Percentiles rank a stretch among this genome's conserved stretches.
These are phyloP conservation scores for Grifola frondosa DNA, from an alignment of 1,284 basidiomycete species.

Conservation along the genomic window DNA sequence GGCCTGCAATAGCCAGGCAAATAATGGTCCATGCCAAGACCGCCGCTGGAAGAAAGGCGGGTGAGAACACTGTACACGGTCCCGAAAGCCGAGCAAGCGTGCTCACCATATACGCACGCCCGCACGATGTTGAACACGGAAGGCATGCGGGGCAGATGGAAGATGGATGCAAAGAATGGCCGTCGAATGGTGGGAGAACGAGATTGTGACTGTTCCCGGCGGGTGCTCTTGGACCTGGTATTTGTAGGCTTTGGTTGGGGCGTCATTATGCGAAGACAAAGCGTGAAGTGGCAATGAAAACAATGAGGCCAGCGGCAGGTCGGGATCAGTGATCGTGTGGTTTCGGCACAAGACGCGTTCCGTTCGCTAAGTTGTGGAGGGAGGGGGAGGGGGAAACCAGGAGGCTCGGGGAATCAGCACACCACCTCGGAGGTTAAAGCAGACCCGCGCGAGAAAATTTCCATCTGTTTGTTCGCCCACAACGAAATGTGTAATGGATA, in stretches of 20 bases:
- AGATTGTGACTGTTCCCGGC: conserved; percentile 28
- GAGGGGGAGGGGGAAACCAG: conserved; percentile 14
- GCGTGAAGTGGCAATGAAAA: conserved; percentile 22
- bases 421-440: conserved; percentile 9
- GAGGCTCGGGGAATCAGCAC: conserved; percentile 16
- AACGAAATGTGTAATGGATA: too few relatives aligned
- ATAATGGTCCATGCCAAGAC: conserved; percentile 72
- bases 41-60: conserved; percentile 40
- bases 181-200: conserved; percentile 23
- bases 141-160: conserved; percentile 40
- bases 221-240: conserved; percentile 25
- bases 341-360: conserved; percentile 2
- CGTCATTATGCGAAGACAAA: conserved; percentile 3
- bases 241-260: conserved; percentile 32
- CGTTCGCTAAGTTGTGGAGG: conserved; percentile 4
- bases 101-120: conserved; percentile 60
- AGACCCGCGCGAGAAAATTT: conserved; percentile 14
- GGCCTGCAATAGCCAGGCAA: conserved; percentile 72
- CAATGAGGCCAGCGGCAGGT: conserved; percentile 26
- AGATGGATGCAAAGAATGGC: conserved; percentile 27
- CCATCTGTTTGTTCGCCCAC: conserved; percentile 23
- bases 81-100: background rate
- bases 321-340: conserved; percentile 16
- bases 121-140: conserved; percentile 65
- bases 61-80: background rate